Conservation (phyloP, 106 monocot species). For the Xerophyta viscosa region DNA sequence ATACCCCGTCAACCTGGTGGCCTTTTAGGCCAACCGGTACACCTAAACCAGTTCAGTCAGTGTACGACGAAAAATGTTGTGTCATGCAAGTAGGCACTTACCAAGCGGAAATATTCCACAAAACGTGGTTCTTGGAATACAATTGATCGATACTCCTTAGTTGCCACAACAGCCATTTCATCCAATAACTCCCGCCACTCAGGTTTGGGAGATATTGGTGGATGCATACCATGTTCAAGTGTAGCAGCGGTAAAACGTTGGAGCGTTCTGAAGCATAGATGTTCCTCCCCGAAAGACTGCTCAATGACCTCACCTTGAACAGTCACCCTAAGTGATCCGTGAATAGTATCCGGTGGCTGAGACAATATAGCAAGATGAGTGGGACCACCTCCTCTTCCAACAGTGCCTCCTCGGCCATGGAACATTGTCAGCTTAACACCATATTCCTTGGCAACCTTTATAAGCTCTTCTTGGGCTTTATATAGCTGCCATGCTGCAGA, state of each 20-base stretch:
- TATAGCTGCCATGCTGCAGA: conserved; percentile 95
- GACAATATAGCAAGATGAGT: conserved; percentile 81
- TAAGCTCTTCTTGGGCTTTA: conserved; percentile 80
- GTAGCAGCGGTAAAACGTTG: conserved; percentile 92
- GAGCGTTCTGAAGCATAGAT: conserved; percentile 82
- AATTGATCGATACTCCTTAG: conserved; percentile 67
- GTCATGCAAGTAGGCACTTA: conserved; percentile 21
- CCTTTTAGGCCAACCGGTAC: no score
- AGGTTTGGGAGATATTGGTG: conserved; percentile 79
- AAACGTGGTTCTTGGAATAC: conserved; percentile 90
- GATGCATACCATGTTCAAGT: conserved; percentile 93
- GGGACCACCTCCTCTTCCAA: conserved; percentile 83
- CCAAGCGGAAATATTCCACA: conserved; percentile 91
- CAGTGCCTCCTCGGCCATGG: conserved; percentile 87
- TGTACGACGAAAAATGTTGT: no score
- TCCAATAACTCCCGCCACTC: conserved; percentile 89
- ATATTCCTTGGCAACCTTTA: conserved; percentile 71
- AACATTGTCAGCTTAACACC: conserved; percentile 95
- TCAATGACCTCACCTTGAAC: conserved; percentile 92
- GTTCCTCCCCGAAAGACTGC: conserved; percentile 85
- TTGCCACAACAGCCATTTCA: conserved; percentile 78
- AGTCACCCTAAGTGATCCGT: conserved; percentile 72
- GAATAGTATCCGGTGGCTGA: conserved; percentile 78
- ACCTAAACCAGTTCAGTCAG: no score
- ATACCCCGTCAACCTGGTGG: no score